Percentiles rank a stretch among this genome's conserved stretches.
These are phyloP conservation scores for Neonectria faginata DNA, from an alignment of 2,329 filamentous ascomycete genomes.

Conservation along the genomic window DNA sequence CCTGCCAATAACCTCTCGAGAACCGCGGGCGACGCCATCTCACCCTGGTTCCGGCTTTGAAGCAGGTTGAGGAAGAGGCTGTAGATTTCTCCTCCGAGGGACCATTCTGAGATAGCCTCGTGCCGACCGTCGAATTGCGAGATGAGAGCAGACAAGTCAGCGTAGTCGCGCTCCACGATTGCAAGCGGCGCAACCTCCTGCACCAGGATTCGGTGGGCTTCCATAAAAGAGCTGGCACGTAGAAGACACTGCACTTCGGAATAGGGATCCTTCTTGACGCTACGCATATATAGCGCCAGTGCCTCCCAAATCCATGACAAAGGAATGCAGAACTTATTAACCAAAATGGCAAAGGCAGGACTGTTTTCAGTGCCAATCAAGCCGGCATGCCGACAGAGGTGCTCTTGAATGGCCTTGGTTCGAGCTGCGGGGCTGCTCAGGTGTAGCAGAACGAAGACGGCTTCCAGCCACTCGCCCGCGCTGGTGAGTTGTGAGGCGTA, in stretches of 20 bases:
- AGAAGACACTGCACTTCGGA: slow-evolving; percentile 84
- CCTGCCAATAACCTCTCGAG: slow-evolving; percentile 69
- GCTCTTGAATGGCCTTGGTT: slow-evolving; percentile 75
- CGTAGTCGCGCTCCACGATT: slow-evolving; percentile 85
- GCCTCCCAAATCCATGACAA: slow-evolving; percentile 86
- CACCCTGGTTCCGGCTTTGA: slow-evolving; percentile 55
- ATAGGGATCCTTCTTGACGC: slow-evolving; percentile 74
- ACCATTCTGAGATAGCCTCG: slow-evolving; percentile 77
- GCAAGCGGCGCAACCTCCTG: slow-evolving; percentile 83
- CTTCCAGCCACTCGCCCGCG: slow-evolving; percentile 74
- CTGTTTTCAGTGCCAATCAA: slow-evolving; percentile 71
- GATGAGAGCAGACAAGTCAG: slow-evolving; percentile 75
- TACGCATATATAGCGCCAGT: slow-evolving; percentile 84
- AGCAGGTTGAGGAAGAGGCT: slow-evolving; percentile 68
- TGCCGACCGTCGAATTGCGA: slow-evolving; percentile 75
- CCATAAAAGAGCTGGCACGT: slow-evolving; percentile 78
- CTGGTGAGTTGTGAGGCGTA: slow-evolving; percentile 74
- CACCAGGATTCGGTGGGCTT: slow-evolving; percentile 87
- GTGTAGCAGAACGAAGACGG: slow-evolving; percentile 82
- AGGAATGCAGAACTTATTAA: slow-evolving; percentile 76
- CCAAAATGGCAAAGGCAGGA: slow-evolving; percentile 68
- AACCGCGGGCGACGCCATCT: slow-evolving; percentile 56
- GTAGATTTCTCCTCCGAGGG: slow-evolving; percentile 84
- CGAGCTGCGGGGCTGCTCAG: slow-evolving; percentile 74
- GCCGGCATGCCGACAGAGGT: slow-evolving; percentile 78